phyloP scores from a whole-genome alignment of 805 yeast species.

The Candida caryicola region DNA sequence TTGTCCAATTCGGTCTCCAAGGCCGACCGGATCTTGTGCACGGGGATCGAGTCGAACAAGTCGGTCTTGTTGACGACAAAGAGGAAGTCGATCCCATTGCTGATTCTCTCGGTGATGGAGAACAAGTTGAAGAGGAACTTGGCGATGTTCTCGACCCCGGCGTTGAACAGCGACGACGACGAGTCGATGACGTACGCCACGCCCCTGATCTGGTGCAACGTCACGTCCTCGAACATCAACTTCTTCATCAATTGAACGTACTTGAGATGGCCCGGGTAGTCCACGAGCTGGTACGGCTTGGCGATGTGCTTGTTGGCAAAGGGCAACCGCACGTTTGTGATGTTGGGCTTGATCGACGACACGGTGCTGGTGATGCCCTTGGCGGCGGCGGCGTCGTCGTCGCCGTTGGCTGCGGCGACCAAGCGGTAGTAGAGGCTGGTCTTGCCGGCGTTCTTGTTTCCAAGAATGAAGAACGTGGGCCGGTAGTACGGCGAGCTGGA shows the following conservation, averaged over 20 bases:
- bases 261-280: conserved; percentile 87
- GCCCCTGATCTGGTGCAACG: conserved; percentile 53
- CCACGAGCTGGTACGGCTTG: conserved; percentile 53
- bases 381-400: conserved; percentile 8
- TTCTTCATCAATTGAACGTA: conserved; percentile 58
- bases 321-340: conserved; percentile 29
- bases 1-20: conserved; percentile 64
- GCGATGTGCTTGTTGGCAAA: conserved; percentile 33
- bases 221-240: conserved; percentile 40
- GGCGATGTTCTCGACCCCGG: conserved; percentile 44
- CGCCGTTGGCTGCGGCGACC: conserved; percentile 8
- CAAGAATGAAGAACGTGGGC: conserved; percentile 63
- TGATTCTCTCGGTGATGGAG: conserved; percentile 57
- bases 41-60: conserved; percentile 77
- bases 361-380: conserved; percentile 24
- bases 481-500: conserved; percentile 19
- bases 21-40: conserved; percentile 52
- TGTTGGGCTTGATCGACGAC: conserved; percentile 39
- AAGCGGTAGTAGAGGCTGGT: conserved; percentile 50
- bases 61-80: conserved; percentile 86
- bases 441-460: conserved; percentile 66
- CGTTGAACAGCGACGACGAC: conserved; percentile 48
- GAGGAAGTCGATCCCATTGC: conserved; percentile 69
- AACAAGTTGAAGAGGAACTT: conserved; percentile 58
- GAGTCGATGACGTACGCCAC: conserved; percentile 78